phyloP scores from a whole-genome alignment of 805 yeast genomes.

The Wickerhamiella sergipiensis region DNA sequence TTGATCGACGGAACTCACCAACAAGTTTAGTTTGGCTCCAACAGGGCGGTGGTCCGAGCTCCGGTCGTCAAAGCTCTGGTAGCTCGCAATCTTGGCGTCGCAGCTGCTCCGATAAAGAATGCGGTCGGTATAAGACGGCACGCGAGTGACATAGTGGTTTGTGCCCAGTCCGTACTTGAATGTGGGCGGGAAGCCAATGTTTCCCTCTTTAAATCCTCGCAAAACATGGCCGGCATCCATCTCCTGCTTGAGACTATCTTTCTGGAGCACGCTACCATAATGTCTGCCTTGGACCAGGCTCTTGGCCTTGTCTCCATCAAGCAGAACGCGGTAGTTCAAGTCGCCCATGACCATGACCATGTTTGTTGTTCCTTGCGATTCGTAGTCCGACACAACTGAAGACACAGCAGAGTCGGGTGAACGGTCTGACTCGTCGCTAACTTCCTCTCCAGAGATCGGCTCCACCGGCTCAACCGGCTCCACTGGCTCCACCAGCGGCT shows the following conservation, averaged over 20 bases:
- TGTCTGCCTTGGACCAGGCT: constrained; percentile 23
- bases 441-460: too few species aligned
- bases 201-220: constrained; percentile 34
- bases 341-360: constrained; percentile 36
- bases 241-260: constrained; percentile 33
- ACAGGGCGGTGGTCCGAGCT: constrained; percentile 50
- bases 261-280: constrained; percentile 26
- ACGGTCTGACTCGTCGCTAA: too few species aligned
- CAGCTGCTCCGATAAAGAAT: constrained; percentile 29
- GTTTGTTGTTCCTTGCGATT: not conserved
- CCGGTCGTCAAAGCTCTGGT: constrained; percentile 19
- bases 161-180: constrained; percentile 31
- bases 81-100: constrained; percentile 12
- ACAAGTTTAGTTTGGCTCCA: constrained; percentile 24
- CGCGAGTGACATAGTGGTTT: constrained; percentile 22
- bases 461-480: too few species aligned
- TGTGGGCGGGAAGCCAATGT: constrained; percentile 39
- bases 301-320: constrained; percentile 22
- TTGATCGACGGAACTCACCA: constrained; percentile 27
- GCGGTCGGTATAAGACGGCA: constrained; percentile 50
- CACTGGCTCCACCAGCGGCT: too few species aligned
- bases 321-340: constrained; percentile 41
- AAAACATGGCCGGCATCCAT: constrained; percentile 27
- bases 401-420: too few species aligned
- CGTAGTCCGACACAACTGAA: not conserved